Evolutionary conservation across 129 eudicot genomes (phyloP).

Genomic region (Centella asiatica): DNA sequence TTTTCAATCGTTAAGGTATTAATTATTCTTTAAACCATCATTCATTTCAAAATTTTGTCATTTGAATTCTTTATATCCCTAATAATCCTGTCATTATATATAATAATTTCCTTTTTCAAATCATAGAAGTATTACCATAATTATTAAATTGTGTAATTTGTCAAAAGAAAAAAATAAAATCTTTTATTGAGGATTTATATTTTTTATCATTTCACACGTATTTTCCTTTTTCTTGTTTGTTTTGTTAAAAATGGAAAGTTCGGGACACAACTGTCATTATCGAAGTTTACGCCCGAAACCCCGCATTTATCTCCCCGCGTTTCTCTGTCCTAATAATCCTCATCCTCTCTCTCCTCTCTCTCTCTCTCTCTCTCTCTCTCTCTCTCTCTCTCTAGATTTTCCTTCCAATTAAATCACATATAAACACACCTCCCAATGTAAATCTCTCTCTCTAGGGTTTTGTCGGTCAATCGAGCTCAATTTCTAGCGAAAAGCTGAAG

Average conservation of each 20-base stretch:
- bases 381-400: slow-evolving; percentile 4
- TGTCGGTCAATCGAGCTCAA: neutral
- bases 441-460: neutral
- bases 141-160: too few species aligned
- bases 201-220: neutral
- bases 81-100: too few species aligned
- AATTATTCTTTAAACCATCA: too few species aligned
- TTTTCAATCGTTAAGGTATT: too few species aligned
- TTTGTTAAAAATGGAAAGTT: neutral
- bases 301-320: slow-evolving; percentile 4
- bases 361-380: neutral
- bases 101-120: too few species aligned
- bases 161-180: too few species aligned
- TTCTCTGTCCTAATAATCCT: slow-evolving; percentile 9
- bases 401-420: slow-evolving; percentile 8
- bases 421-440: neutral
- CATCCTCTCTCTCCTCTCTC: too few species aligned
- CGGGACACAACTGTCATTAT: slow-evolving; percentile 14
- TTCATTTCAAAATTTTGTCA: too few species aligned
- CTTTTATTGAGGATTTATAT: too few species aligned
- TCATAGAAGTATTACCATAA: too few species aligned
- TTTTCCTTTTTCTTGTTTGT: neutral
- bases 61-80: too few species aligned
- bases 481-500: neutral
- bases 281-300: slow-evolving; percentile 1